phyloP scores from a whole-genome alignment of 306 rosid genomes.

The Begonia fuchsioides region DNA sequence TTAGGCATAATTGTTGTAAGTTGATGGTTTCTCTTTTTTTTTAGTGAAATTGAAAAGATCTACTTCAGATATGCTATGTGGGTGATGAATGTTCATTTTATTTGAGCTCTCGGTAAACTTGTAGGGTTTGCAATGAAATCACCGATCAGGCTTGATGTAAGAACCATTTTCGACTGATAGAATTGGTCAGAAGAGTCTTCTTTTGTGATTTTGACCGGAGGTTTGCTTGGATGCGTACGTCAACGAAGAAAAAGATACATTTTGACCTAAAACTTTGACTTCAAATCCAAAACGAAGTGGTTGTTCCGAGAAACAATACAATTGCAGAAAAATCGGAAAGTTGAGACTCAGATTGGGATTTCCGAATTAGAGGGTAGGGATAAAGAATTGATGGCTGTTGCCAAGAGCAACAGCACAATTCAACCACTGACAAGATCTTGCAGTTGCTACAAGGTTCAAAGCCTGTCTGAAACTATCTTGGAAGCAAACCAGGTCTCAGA shows the following conservation, averaged over 20 bases:
- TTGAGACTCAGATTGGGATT: conserved; percentile 12
- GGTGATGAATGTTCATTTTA: conserved; percentile 2
- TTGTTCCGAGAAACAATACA: not conserved
- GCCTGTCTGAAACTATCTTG: conserved; percentile 34
- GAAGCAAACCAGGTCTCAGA: conserved; percentile 29
- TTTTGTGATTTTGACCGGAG: conserved; percentile 14
- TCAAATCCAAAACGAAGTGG: conserved; percentile 1
- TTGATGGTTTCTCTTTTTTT: not conserved
- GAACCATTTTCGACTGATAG: conserved; percentile 11
- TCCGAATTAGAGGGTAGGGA: conserved; percentile 18
- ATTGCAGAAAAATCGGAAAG: conserved; percentile 2
- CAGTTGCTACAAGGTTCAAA: conserved; percentile 35
- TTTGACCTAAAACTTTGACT: conserved; percentile 7
- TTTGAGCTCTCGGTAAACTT: conserved; percentile 35
- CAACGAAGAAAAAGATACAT: conserved; percentile 5
- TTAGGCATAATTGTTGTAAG: not conserved
- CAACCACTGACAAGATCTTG: conserved; percentile 27
- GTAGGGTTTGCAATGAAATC: conserved; percentile 9
- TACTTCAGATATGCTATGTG: not conserved
- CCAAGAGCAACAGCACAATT: conserved; percentile 25
- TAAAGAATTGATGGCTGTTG: conserved; percentile 34
- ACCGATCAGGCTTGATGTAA: conserved; percentile 7
- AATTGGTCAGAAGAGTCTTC: conserved; percentile 7
- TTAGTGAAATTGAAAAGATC: conserved; percentile 1
- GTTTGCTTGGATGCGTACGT: conserved; percentile 10